A percentile compares a stretch with the other conserved stretches of the same genome.
These are phyloP conservation scores for Leptographium wingfieldii DNA, from an alignment of 2,329 filamentous ascomycete genomes.

Conservation along the genomic window DNA sequence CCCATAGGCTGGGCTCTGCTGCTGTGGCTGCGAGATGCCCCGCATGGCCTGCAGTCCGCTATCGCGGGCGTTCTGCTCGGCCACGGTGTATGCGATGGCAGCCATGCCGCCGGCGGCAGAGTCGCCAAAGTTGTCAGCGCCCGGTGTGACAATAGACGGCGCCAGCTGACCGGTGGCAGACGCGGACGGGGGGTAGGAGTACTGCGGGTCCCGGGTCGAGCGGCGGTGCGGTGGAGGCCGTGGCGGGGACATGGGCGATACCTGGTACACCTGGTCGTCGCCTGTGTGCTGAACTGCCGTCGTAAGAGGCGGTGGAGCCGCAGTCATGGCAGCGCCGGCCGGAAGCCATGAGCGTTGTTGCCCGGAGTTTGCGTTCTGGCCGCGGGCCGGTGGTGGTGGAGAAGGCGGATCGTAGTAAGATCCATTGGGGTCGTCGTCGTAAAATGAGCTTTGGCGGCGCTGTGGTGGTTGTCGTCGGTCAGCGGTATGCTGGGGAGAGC, in stretches of 20 bases:
- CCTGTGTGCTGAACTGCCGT: background rate
- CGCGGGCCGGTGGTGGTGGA: background rate
- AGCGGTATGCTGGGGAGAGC: background rate
- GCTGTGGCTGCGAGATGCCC: slow-evolving; percentile 14
- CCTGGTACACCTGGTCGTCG: too few species aligned
- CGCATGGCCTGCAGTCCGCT: slow-evolving; percentile 52
- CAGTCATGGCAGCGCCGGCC: too few species aligned
- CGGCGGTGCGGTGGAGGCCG: background rate
- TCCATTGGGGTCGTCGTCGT: background rate
- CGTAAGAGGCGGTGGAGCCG: background rate
- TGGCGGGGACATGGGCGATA: background rate
- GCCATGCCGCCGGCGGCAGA: slow-evolving; percentile 52
- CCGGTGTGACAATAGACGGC: slow-evolving; percentile 39
- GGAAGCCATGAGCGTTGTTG: too few species aligned
- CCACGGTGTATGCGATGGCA: slow-evolving; percentile 53
- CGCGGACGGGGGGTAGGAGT: background rate
- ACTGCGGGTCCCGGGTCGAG: background rate
- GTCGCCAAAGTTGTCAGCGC: slow-evolving; percentile 54
- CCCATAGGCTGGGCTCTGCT: too few species aligned
- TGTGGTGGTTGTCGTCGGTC: background rate
- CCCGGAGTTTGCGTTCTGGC: background rate
- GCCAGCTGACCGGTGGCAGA: slow-evolving; percentile 9
- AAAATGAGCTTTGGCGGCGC: background rate
- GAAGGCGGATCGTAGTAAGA: background rate
- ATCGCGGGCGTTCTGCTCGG: slow-evolving; percentile 50